These are phyloP conservation scores for Bisporella sp. DNA, from an alignment of 2,329 filamentous ascomycete genomes.

Conservation along the genomic window DNA sequence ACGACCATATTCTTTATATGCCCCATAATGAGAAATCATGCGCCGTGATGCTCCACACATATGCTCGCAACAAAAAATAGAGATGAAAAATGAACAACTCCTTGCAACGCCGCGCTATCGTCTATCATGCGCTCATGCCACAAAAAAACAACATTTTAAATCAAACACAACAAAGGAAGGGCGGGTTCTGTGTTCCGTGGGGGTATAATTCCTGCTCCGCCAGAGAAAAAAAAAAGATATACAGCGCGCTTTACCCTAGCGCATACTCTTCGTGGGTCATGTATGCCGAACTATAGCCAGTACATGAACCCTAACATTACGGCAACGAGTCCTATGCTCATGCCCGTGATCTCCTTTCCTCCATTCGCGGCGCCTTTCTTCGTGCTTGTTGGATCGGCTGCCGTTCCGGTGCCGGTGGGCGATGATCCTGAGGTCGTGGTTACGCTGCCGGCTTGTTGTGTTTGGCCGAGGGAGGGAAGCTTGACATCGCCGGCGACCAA, in stretches of 20 bases:
- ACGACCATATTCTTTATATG: too few relatives aligned
- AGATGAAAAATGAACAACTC: background rate
- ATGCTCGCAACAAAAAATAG: background rate
- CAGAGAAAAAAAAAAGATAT: too few relatives aligned
- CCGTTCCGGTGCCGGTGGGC: constrained; percentile 23
- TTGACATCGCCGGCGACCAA: constrained; percentile 61
- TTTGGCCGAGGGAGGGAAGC: constrained; percentile 58
- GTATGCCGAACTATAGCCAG: constrained; percentile 31
- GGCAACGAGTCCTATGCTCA: constrained; percentile 40
- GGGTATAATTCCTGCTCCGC: too few relatives aligned
- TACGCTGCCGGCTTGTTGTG: constrained; percentile 19
- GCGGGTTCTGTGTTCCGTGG: too few relatives aligned
- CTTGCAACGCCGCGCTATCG: constrained; percentile 17
- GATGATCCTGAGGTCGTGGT: constrained; percentile 27
- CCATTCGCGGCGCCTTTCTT: constrained; percentile 36
- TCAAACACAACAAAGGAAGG: too few relatives aligned
- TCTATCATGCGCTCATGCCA: constrained; percentile 16
- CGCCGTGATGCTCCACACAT: too few relatives aligned
- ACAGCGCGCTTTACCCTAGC: too few relatives aligned
- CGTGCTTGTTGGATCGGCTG: constrained; percentile 29
- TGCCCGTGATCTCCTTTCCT: constrained; percentile 41
- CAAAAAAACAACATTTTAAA: too few relatives aligned
- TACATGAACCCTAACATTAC: constrained; percentile 47
- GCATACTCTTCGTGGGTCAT: background rate
- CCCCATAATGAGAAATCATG: too few relatives aligned